Evolutionary conservation across 768 basidiomycete genomes (phyloP), one percentile per base, ranked within the genome.

Genomic region (Megacollybia marginata): DNA sequence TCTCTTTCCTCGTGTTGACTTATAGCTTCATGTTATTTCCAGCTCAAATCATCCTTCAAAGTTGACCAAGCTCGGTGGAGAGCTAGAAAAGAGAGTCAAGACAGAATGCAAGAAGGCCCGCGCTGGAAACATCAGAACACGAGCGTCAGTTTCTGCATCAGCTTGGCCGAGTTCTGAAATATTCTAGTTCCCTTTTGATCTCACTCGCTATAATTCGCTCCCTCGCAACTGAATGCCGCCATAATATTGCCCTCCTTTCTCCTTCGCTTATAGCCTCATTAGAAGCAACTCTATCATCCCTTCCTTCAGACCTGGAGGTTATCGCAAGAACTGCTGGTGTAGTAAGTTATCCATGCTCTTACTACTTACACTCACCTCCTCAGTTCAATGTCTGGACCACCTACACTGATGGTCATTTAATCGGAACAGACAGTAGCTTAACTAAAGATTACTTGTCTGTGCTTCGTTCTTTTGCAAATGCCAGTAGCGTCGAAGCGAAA

Each of bases 301-400:
- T 86, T 34, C 69, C 79, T 6, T 65, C 69, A 1, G 92, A 93
- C 62, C 64, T 92, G 28, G 90, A 92, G 61, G 78, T 92, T 9
- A 69, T 76, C 33, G 85, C 85, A 4, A 78, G 86, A 58, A 82
- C 85, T 10, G 91, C 91, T 18, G 86, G 78, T 59, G 80, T 92
- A 48, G 92, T 92, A 63, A 58, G 88, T 76, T 52, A 8, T 6
- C 18, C 11, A 12, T 16, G n/a, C 43, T 18, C 34, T 16, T 19
- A 44, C 34, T 50, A n/a, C 45, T 34, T 12, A 57, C 6, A 52
- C 33, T 42, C 2, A 15, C 2, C 23, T 28, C 23, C n/a, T 32
- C 57, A 93, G 87, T 92, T 95, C 58, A 88, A 85, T 3, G 85
- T 91, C 1, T 97, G 91, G 86, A 85, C 87, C 16, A 93, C 92